These are phyloP conservation scores for Juglanconis oblonga DNA, from an alignment of 2,329 filamentous ascomycete species.

Conservation along the genomic window DNA sequence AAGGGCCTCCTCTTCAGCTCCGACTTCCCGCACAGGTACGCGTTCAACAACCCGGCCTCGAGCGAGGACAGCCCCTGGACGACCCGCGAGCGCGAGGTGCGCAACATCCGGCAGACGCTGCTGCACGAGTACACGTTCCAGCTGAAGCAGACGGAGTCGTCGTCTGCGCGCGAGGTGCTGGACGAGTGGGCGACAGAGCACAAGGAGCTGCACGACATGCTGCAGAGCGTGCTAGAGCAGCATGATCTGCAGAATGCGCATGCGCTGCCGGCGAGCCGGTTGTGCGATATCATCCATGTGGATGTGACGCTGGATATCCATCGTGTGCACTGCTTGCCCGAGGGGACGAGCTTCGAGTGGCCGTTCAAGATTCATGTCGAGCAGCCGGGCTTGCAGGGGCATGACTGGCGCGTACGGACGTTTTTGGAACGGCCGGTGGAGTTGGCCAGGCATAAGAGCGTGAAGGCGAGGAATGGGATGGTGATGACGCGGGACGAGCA, in stretches of 20 bases:
- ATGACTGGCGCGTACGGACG: conserved; percentile 60
- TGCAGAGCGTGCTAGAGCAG: conserved; percentile 42
- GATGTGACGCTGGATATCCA: conserved; percentile 59
- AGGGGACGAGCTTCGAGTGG: conserved; percentile 57
- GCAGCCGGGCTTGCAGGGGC: conserved; percentile 49
- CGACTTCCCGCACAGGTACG: conserved; percentile 56
- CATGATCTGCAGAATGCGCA: conserved; percentile 18
- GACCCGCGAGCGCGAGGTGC: conserved; percentile 32
- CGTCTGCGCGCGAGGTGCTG: conserved; percentile 51
- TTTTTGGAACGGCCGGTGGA: conserved; percentile 56
- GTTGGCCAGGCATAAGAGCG: conserved; percentile 41
- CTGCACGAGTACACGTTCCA: conserved; percentile 58
- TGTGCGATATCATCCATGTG: conserved; percentile 60
- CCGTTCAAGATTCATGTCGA: conserved; percentile 59
- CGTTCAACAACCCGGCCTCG: conserved; percentile 47
- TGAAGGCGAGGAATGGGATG: conserved; percentile 27
- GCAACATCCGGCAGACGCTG: conserved; percentile 45
- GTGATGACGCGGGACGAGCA: conserved; percentile 27
- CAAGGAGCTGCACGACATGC: conserved; percentile 51
- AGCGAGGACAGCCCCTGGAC: conserved; percentile 40
- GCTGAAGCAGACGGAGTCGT: conserved; percentile 53
- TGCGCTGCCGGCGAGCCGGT: conserved; percentile 39
- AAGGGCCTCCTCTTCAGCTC: conserved; percentile 33
- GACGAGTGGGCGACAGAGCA: conserved; percentile 58
- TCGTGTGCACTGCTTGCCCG: conserved; percentile 54